These are phyloP conservation scores for Torulaspora delbrueckii DNA, from an alignment of 805 yeast genomes.

Conservation along the genomic window DNA sequence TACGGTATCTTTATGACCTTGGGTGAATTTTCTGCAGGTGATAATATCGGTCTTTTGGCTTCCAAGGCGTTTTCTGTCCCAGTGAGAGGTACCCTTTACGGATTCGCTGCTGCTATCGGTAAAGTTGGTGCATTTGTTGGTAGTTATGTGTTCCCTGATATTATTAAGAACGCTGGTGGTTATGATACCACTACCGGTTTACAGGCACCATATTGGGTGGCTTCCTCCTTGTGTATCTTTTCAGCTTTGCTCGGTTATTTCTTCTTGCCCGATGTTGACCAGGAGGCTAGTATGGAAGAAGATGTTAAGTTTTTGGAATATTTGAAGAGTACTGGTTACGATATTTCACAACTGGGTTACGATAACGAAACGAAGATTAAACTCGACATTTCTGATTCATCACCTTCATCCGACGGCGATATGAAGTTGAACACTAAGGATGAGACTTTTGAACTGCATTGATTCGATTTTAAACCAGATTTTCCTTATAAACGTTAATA, in stretches of 20 bases:
- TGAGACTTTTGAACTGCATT: constrained; percentile 6
- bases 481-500: not conserved
- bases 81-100: constrained; percentile 85
- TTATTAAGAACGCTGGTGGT: constrained; percentile 58
- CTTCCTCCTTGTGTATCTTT: constrained; percentile 69
- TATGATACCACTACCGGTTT: constrained; percentile 49
- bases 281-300: constrained; percentile 73
- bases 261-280: constrained; percentile 76
- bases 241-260: constrained; percentile 66
- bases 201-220: constrained; percentile 76
- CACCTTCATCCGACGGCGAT: not conserved
- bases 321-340: constrained; percentile 65
- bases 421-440: constrained; percentile 4
- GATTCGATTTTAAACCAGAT: not conserved
- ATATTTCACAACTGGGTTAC: constrained; percentile 51
- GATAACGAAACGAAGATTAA: constrained; percentile 1
- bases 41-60: constrained; percentile 82
- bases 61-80: constrained; percentile 83
- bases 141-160: constrained; percentile 80
- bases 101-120: constrained; percentile 87
- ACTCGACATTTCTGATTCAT: not conserved
- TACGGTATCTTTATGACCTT: constrained; percentile 83
- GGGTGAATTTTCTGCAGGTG: constrained; percentile 95
- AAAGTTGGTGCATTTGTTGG: constrained; percentile 93
- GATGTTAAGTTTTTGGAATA: constrained; percentile 67